Evolutionary conservation across 2,329 filamentous ascomycete genomes (phyloP), one percentile per base, ranked within the genome.

Genomic region (Plenodomus tracheiphilus): DNA sequence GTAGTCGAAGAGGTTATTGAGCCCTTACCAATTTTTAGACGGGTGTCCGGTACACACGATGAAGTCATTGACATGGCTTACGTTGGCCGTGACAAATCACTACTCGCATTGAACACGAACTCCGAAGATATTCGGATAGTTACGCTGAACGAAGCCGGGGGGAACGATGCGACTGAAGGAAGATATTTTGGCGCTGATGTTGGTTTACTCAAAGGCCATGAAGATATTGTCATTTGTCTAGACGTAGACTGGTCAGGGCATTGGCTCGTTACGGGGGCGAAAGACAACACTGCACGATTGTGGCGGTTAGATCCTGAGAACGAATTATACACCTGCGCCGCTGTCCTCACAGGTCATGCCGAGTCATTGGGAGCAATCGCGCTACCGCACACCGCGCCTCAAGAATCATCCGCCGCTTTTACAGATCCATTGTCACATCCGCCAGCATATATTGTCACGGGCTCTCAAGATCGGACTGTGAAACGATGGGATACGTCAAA

Each of bases 241-340:
- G 92, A 97, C 68, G 86, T 91, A 2, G 94, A 99, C 74, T 96
- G 91, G 91, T 97, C 94, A 9, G 95, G 95, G 0, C 86, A 94
- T 70, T 99, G 94, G 94, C 83, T 99, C 34, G 93, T 88, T 11
- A 97, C 94, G 1, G 94, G 93, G 44, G 90, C 94, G 18, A 99
- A 99, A 74, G 94, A 99, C 71, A 99, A 97, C 66, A 94, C 89
- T 2, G 94, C 93, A 16, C 86, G 89, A 56, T 75, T 99, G 30
- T 99, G 94, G 94, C 82, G 88, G 44, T 78, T 99, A 20, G 93
- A 97, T 67, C 83, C 87, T 0, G 80, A 80, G 17, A 87, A 85
- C 51, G 81, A 85, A 47, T 88, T 88, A 0, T 97, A 87, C 66
- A 82, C 78, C n/a, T 95, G 89, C 70, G 87, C 88, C 72, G 86